phyloP scores from a whole-genome alignment of 148 eudicot genomes.

The Limonium bicolor region DNA sequence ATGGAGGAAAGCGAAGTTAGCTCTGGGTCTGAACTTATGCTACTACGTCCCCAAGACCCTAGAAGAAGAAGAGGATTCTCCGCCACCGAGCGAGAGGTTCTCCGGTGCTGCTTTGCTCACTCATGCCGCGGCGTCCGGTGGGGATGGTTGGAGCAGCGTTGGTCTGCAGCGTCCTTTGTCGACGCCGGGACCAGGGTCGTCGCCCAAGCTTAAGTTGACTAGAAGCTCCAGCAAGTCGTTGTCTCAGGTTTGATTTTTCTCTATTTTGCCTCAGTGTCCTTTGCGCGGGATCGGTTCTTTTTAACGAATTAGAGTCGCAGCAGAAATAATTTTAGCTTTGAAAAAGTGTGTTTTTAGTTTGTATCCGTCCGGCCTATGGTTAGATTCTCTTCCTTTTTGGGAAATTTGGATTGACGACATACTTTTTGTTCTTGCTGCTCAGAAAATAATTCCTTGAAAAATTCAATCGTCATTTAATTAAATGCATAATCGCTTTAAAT shows the following conservation, averaged over 20 bases:
- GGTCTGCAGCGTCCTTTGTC: background rate
- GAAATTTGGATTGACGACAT: background rate
- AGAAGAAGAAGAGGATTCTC: constrained; percentile 14
- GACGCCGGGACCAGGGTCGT: background rate
- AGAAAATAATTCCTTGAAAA: no score
- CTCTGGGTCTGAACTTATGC: constrained; percentile 44
- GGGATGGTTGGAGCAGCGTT: constrained; percentile 2
- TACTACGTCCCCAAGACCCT: constrained; percentile 28
- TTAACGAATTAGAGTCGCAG: background rate
- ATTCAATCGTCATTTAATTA: no score
- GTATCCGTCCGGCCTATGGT: background rate
- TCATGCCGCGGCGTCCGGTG: background rate
- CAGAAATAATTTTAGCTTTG: no score
- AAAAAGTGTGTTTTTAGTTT: no score
- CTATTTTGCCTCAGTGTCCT: background rate
- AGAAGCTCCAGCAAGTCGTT: constrained; percentile 10
- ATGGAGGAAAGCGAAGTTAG: constrained; percentile 67
- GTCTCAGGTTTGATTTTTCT: constrained; percentile 9
- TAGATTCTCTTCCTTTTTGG: background rate
- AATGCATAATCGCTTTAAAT: no score
- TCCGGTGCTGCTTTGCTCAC: constrained; percentile 25
- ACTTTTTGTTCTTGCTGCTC: no score
- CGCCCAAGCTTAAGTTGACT: background rate
- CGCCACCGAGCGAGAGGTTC: constrained; percentile 12
- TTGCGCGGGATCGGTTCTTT: background rate